These are phyloP conservation scores for Talaromyces liani DNA, from an alignment of 495 filamentous ascomycete species.

Conservation along the genomic window DNA sequence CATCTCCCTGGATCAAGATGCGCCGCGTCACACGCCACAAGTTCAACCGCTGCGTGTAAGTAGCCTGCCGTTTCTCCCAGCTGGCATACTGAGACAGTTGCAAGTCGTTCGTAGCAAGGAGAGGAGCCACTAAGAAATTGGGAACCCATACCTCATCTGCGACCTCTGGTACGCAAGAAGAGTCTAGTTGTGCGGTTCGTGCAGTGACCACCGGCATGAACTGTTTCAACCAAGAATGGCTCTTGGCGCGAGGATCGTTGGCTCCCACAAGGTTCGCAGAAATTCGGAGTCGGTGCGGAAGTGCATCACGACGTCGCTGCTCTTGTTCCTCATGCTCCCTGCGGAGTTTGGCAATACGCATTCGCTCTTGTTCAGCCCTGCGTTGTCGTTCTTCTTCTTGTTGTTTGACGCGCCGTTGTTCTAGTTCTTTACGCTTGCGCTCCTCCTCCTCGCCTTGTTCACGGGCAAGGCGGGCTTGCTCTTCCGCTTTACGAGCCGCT, in stretches of 20 bases:
- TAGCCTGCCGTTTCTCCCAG: slow-evolving; percentile 53
- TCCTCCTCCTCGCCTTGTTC: slow-evolving; percentile 48
- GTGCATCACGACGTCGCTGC: slow-evolving; percentile 49
- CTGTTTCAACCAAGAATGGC: slow-evolving; percentile 36
- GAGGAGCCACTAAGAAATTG: slow-evolving; percentile 66
- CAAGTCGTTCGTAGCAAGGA: slow-evolving; percentile 70
- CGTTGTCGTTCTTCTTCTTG: slow-evolving; percentile 48
- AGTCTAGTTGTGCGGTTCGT: slow-evolving; percentile 39
- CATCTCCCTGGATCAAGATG: slow-evolving; percentile 40
- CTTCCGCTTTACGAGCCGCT: slow-evolving; percentile 29
- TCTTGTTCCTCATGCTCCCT: slow-evolving; percentile 49
- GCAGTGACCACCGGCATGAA: slow-evolving; percentile 48
- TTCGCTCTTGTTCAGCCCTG: slow-evolving; percentile 50
- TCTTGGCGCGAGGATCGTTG: slow-evolving; percentile 37
- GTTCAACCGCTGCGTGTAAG: slow-evolving; percentile 38
- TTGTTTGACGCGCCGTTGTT: slow-evolving; percentile 44
- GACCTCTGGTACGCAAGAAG: slow-evolving; percentile 29
- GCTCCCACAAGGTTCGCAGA: slow-evolving; percentile 42
- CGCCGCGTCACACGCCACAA: slow-evolving; percentile 48
- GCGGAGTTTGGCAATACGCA: slow-evolving; percentile 38
- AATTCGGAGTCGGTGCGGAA: slow-evolving; percentile 41
- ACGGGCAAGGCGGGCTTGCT: slow-evolving; percentile 34
- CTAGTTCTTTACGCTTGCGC: slow-evolving; percentile 42
- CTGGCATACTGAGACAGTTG: slow-evolving; percentile 64
- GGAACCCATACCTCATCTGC: slow-evolving; percentile 65